These are phyloP conservation scores for Dictyostelium citrinum DNA, from an alignment of 78 protist genomes.

Conservation along the genomic window DNA sequence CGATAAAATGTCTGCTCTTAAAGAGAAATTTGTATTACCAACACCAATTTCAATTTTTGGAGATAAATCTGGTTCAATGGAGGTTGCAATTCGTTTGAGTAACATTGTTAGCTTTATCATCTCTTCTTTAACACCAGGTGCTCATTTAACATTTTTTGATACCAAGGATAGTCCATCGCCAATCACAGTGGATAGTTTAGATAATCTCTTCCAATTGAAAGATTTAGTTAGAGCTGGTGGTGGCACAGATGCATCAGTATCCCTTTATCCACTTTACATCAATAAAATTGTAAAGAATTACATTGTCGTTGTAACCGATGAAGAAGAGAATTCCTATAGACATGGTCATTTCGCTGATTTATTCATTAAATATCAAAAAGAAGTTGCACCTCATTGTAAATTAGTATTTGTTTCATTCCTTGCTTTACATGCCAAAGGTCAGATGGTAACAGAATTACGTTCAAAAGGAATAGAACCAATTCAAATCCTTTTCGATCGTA, in stretches of 20 bases:
- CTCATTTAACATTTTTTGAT: conserved; percentile 53
- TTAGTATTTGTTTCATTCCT: conserved; percentile 52
- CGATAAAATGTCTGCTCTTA: neutral
- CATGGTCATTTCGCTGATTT: neutral
- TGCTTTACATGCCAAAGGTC: conserved; percentile 5
- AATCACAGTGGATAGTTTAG: neutral
- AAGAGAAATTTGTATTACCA: conserved; percentile 32
- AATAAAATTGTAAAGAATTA: conserved; percentile 10
- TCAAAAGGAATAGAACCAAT: neutral
- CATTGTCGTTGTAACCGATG: conserved; percentile 47
- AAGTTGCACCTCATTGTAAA: conserved; percentile 34
- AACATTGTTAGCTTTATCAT: conserved; percentile 38
- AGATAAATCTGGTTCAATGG: conserved; percentile 74
- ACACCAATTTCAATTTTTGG: conserved; percentile 55
- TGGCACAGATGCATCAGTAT: conserved; percentile 36
- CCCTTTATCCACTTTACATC: neutral
- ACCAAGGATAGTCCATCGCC: conserved; percentile 16
- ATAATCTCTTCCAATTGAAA: neutral
- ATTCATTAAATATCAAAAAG: conserved; percentile 1
- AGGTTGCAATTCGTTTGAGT: conserved; percentile 57
- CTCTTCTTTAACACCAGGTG: neutral
- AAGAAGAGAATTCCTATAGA: conserved; percentile 35
- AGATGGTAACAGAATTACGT: conserved; percentile 47
- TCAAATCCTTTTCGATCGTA: conserved; percentile 36
- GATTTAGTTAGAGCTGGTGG: conserved; percentile 31